Percentiles rank a stretch among this genome's conserved stretches.
Evolutionary conservation across 768 basidiomycete species (phyloP).

Genomic region (Boletus rex-veris): DNA sequence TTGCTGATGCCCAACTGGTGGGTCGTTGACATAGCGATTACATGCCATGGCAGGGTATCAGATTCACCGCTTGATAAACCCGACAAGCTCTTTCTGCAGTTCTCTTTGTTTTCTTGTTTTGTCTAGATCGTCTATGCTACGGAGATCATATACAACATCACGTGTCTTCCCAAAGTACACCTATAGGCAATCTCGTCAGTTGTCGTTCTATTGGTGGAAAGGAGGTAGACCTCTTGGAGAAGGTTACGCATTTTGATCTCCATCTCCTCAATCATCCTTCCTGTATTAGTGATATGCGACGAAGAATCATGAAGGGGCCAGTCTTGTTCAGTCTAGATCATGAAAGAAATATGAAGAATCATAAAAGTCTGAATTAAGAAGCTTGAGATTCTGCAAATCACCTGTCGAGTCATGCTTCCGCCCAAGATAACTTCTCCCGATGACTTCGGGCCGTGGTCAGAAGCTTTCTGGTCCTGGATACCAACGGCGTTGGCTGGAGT

Average conservation of each 20-base stretch:
- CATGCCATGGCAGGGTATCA: conserved; percentile 15
- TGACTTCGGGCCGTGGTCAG: conserved; percentile 49
- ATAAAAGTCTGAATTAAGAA: conserved; percentile 8
- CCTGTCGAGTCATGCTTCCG: conserved; percentile 97
- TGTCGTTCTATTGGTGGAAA: background rate
- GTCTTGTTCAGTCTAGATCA: conserved; percentile 77
- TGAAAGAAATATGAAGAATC: conserved; percentile 6
- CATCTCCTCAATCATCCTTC: conserved; percentile 96
- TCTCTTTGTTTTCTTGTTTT: conserved; percentile 76
- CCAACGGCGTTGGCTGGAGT: conserved; percentile 8
- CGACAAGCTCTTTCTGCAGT: conserved; percentile 87
- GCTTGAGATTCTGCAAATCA: conserved; percentile 35
- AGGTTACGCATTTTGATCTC: conserved; percentile 98
- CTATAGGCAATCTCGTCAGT: conserved; percentile 34
- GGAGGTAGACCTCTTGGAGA: conserved; percentile 67
- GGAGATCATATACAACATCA: conserved; percentile 89
- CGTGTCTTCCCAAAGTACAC: conserved; percentile 97
- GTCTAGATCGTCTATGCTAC: conserved; percentile 84
- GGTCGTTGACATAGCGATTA: conserved; percentile 22
- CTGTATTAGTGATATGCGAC: conserved; percentile 92
- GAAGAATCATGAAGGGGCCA: conserved; percentile 73
- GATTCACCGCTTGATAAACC: conserved; percentile 69
- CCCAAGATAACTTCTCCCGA: conserved; percentile 81
- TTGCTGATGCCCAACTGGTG: conserved; percentile 65
- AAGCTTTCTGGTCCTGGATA: conserved; percentile 34